Conservation (phyloP, 2,329 filamentous ascomycete genomes). For the Taxawa tesnikishii region DNA sequence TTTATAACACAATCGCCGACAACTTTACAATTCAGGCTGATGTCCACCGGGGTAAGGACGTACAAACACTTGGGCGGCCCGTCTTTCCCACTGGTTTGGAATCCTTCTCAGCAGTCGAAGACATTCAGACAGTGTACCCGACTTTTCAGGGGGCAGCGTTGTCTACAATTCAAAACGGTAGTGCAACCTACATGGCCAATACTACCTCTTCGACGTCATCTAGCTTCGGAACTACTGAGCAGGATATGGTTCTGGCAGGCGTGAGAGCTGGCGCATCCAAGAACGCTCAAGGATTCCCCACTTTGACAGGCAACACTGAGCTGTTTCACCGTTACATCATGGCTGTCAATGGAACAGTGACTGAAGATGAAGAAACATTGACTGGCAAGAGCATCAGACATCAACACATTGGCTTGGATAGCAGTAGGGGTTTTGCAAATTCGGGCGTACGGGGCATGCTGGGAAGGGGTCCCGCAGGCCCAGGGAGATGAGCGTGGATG, state of each 20-base stretch:
- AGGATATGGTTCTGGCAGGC: conserved; percentile 44
- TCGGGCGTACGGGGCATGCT: conserved; percentile 15
- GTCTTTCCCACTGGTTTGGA: conserved; percentile 51
- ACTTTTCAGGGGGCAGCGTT: conserved; percentile 28
- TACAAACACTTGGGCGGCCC: conserved; percentile 31
- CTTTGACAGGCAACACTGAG: conserved; percentile 18
- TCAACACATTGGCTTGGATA: conserved; percentile 3
- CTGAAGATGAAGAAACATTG: conserved; percentile 33
- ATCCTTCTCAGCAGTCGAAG: conserved; percentile 31
- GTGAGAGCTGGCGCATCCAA: conserved; percentile 14
- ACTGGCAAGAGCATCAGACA: conserved; percentile 5
- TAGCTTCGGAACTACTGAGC: conserved; percentile 44
- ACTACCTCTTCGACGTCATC: conserved; percentile 34
- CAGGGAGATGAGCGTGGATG: no score
- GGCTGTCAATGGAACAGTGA: conserved; percentile 42
- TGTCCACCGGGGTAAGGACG: conserved; percentile 37
- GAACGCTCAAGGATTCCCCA: conserved; percentile 6
- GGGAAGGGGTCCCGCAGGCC: conserved; percentile 21
- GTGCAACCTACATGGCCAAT: conserved; percentile 40
- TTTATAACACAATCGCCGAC: conserved; percentile 29
- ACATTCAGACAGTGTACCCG: conserved; percentile 1
- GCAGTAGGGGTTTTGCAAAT: conserved; percentile 14
- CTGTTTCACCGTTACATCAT: conserved; percentile 47
- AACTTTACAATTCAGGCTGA: conserved; percentile 33
- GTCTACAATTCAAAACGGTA: conserved; percentile 44